phyloP scores from a whole-genome alignment of 2,329 filamentous ascomycete species.

The Fusarium goolgardi region DNA sequence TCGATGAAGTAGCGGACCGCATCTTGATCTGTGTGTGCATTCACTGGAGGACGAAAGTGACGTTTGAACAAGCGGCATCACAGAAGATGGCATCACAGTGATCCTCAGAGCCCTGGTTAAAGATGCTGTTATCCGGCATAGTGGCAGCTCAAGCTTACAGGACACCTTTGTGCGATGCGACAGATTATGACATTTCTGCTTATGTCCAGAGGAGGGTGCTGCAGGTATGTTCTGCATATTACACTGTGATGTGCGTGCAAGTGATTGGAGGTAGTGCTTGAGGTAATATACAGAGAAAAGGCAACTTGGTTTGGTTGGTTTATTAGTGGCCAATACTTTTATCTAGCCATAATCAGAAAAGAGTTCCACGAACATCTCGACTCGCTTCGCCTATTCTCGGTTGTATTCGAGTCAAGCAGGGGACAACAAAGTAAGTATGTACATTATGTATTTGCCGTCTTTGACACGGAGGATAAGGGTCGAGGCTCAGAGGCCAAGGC shows the following conservation, averaged over 20 bases:
- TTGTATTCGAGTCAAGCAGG: slow-evolving; percentile 30
- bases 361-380: slow-evolving; percentile 34
- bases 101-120: slow-evolving; percentile 18
- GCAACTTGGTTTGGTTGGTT: slow-evolving; percentile 4
- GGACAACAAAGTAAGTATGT: slow-evolving; percentile 5
- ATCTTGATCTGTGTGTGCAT: slow-evolving; percentile 31
- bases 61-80: background rate
- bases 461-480: slow-evolving; percentile 6
- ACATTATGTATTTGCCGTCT: background rate
- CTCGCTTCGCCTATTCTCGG: slow-evolving; percentile 18
- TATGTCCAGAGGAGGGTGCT: slow-evolving; percentile 40
- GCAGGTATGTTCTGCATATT: slow-evolving; percentile 54
- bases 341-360: slow-evolving; percentile 24
- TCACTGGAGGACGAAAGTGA: slow-evolving; percentile 7
- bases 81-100: slow-evolving; percentile 16
- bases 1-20: slow-evolving; percentile 32
- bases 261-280: slow-evolving; percentile 36
- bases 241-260: slow-evolving; percentile 52
- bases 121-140: slow-evolving; percentile 34
- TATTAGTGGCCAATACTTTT: slow-evolving; percentile 36
- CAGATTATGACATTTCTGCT: slow-evolving; percentile 33
- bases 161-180: slow-evolving; percentile 23
- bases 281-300: slow-evolving; percentile 16
- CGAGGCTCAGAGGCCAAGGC: slow-evolving; percentile 14
- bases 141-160: slow-evolving; percentile 22